Evolutionary conservation across 306 rosid species (phyloP).

Genomic region (Dalbergia cultrata): DNA sequence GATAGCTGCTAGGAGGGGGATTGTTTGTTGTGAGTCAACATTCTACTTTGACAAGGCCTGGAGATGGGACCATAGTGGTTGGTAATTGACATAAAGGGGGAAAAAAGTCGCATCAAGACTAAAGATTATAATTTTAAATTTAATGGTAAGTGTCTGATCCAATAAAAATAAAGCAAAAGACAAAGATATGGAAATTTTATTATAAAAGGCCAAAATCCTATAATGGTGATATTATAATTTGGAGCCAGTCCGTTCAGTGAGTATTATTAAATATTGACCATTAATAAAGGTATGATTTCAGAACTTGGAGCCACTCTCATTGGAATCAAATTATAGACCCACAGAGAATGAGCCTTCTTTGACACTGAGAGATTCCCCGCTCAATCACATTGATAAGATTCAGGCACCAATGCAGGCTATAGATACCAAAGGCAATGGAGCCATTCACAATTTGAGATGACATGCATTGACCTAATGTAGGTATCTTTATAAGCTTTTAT

Average conservation of each 20-base stretch:
- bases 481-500: background rate
- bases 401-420: background rate
- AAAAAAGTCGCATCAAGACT: no score
- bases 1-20: no score
- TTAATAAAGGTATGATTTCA: conserved; percentile 4
- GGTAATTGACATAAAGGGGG: no score
- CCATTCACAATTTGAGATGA: conserved; percentile 42
- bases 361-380: conserved; percentile 15
- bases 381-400: conserved; percentile 23
- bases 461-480: conserved; percentile 32
- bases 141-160: no score
- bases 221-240: no score
- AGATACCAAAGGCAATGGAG: background rate
- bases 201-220: no score
- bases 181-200: background rate
- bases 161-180: background rate
- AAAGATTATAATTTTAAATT: no score
- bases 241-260: background rate
- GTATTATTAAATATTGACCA: background rate
- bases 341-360: conserved; percentile 21
- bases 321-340: conserved; percentile 14
- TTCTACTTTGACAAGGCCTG: no score
- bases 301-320: conserved; percentile 26
- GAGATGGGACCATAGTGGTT: no score
- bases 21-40: no score